A percentile compares a stretch with the other conserved stretches of the same genome.
These are phyloP conservation scores for Phaffia tasmanica DNA, from an alignment of 768 basidiomycete species.

Conservation along the genomic window DNA sequence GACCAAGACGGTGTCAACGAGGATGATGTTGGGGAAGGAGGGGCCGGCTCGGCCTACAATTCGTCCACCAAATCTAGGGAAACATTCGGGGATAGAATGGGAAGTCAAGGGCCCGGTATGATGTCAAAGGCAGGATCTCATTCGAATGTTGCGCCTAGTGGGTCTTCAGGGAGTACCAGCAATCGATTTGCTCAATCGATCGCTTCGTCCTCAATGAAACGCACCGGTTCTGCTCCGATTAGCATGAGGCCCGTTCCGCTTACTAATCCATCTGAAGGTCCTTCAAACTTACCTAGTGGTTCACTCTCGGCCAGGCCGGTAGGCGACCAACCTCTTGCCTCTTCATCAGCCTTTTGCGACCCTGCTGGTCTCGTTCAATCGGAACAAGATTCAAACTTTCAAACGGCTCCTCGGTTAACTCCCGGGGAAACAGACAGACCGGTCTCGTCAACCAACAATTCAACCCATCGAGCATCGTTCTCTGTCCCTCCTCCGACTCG, in stretches of 20 bases:
- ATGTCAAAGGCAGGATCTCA: background rate
- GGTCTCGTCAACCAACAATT: background rate
- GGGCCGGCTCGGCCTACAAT: background rate
- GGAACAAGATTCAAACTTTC: background rate
- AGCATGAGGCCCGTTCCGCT: conserved; percentile 6
- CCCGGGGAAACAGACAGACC: background rate
- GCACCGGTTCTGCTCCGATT: background rate
- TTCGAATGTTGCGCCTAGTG: background rate
- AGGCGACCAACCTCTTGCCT: background rate
- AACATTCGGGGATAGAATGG: background rate
- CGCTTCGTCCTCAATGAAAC: background rate
- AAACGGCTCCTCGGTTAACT: background rate
- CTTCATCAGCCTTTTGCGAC: background rate
- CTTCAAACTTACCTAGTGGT: background rate
- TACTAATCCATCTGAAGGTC: background rate
- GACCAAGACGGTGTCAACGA: conserved; percentile 7
- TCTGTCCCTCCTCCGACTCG: conserved; percentile 2
- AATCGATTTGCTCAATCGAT: background rate
- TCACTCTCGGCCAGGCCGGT: background rate
- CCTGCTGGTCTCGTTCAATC: background rate
- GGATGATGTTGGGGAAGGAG: conserved; percentile 3
- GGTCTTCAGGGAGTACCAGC: background rate
- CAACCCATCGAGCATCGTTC: too few relatives aligned
- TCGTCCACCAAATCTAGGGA: background rate
- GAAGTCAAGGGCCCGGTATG: background rate